Percentiles rank a stretch among this genome's conserved stretches.
Conservation (phyloP, 257 asterid species). For the Solanum bulbocastanum region DNA sequence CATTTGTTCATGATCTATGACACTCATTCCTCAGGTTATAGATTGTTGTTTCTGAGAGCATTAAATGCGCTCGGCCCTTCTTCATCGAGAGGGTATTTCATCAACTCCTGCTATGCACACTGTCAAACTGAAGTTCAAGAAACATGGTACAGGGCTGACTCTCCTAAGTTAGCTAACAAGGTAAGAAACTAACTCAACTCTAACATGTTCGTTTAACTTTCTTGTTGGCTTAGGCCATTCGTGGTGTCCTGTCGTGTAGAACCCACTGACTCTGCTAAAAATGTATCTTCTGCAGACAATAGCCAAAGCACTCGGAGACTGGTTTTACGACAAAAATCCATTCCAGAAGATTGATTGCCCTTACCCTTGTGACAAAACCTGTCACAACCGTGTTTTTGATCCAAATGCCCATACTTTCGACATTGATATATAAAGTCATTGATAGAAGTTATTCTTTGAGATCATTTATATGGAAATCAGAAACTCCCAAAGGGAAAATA, state of each 20-base stretch:
- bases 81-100: slow-evolving; percentile 57
- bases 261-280: not conserved
- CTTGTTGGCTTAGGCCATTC: not conserved
- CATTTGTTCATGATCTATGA: not conserved
- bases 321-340: slow-evolving; percentile 61
- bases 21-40: not conserved
- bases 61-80: slow-evolving; percentile 38
- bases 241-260: not conserved
- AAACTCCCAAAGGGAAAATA: not conserved
- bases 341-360: slow-evolving; percentile 78
- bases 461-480: not conserved
- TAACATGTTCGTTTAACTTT: not conserved
- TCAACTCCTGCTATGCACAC: slow-evolving; percentile 82
- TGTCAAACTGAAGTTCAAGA: slow-evolving; percentile 83
- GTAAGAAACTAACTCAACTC: slow-evolving; percentile 10
- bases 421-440: not conserved
- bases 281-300: slow-evolving; percentile 41
- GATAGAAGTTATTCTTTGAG: not conserved
- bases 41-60: slow-evolving; percentile 32
- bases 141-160: slow-evolving; percentile 50
- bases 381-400: slow-evolving; percentile 65
- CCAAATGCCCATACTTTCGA: slow-evolving; percentile 17
- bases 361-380: slow-evolving; percentile 81
- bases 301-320: slow-evolving; percentile 78
- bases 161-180: slow-evolving; percentile 50